Conservation (phyloP, 305 asterid genomes). For the Fraxinus floribunda region DNA sequence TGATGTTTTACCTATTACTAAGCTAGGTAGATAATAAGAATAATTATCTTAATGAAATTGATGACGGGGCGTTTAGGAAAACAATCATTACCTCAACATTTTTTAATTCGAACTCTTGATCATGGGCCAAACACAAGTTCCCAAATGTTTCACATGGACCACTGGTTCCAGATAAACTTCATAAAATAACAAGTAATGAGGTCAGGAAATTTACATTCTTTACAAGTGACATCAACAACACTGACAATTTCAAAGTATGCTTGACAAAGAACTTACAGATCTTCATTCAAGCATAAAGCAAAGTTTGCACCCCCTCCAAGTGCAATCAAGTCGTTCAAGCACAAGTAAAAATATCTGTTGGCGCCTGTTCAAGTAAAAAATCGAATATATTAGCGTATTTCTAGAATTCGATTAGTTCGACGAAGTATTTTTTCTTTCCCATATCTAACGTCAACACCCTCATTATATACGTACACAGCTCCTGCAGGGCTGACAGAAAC, state of each 20-base stretch:
- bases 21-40: background rate
- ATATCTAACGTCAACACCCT: background rate
- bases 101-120: conserved; percentile 71
- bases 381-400: background rate
- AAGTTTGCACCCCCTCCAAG: conserved; percentile 76
- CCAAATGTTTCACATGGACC: conserved; percentile 98
- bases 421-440: background rate
- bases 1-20: background rate
- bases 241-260: conserved; percentile 3
- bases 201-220: background rate
- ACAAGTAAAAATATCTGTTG: conserved; percentile 69
- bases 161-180: conserved; percentile 81
- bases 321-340: conserved; percentile 71
- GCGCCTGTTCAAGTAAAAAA: conserved; percentile 47
- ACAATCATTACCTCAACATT: conserved; percentile 68
- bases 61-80: background rate
- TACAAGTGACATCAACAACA: background rate
- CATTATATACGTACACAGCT: background rate
- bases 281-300: conserved; percentile 67
- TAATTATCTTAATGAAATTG: background rate
- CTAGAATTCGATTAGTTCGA: background rate
- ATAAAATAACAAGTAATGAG: background rate
- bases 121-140: conserved; percentile 79
- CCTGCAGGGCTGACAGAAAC: background rate
- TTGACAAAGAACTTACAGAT: conserved; percentile 57